Percentiles rank a stretch among this genome's conserved stretches.
Conservation (phyloP, 768 basidiomycete genomes). For the Xerocomellus chrysenteron region DNA sequence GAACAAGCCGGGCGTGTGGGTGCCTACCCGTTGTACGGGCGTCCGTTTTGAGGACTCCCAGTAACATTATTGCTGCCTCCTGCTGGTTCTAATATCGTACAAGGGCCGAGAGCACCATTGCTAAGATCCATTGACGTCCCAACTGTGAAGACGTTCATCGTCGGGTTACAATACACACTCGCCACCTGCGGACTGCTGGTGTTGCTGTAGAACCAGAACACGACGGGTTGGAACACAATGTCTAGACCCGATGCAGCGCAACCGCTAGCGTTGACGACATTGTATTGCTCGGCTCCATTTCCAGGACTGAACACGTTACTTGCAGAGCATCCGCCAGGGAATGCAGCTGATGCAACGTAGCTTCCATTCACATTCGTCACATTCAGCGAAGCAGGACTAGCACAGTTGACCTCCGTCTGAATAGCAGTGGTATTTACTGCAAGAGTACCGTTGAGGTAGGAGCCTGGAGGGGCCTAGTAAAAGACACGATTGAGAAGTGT, state of each 20-base stretch:
- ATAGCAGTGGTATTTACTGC: constrained; percentile 50
- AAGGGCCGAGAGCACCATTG: constrained; percentile 41
- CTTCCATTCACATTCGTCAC: constrained; percentile 23
- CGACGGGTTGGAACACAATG: constrained; percentile 50
- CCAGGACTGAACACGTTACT: constrained; percentile 38
- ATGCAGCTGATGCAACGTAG: constrained; percentile 45
- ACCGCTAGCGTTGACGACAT: constrained; percentile 41
- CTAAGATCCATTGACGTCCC: constrained; percentile 43
- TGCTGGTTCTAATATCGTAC: constrained; percentile 32
- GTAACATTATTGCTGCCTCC: constrained; percentile 51
- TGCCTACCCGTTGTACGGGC: constrained; percentile 59
- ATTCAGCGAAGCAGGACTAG: constrained; percentile 34
- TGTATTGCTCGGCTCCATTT: constrained; percentile 47
- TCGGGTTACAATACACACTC: constrained; percentile 59
- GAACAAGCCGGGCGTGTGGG: background rate
- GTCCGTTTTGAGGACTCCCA: constrained; percentile 42
- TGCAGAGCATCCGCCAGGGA: constrained; percentile 46
- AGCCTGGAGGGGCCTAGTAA: constrained; percentile 41
- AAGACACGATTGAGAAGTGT: background rate
- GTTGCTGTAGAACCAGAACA: constrained; percentile 65
- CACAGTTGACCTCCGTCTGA: constrained; percentile 48
- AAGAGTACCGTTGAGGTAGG: constrained; percentile 53
- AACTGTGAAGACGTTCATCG: constrained; percentile 45
- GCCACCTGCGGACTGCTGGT: constrained; percentile 39
- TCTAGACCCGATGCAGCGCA: constrained; percentile 30